These are phyloP conservation scores for Globisporangium spiculum DNA, from an alignment of 352 stramenopile species.

Conservation along the genomic window DNA sequence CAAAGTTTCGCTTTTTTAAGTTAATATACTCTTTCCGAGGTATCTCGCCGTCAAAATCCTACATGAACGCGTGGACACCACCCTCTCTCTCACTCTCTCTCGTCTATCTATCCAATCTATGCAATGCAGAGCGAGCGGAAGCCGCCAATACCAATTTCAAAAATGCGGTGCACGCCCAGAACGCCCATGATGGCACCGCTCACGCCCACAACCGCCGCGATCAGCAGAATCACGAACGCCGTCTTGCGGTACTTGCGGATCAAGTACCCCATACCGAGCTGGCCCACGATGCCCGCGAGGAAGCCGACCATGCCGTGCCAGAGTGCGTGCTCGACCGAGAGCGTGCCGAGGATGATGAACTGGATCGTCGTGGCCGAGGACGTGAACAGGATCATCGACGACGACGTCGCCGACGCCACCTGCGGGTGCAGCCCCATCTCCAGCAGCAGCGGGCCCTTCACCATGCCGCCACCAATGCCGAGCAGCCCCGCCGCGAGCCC, in stretches of 20 bases:
- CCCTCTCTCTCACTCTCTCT: no score
- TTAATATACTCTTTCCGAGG: not conserved
- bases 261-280: constrained; percentile 90
- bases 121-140: constrained; percentile 67
- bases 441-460: constrained; percentile 87
- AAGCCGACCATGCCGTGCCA: constrained; percentile 92
- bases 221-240: constrained; percentile 76
- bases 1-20: not conserved
- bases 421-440: constrained; percentile 88
- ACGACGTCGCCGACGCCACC: constrained; percentile 87
- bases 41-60: not conserved
- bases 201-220: constrained; percentile 67
- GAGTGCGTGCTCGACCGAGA: constrained; percentile 89
- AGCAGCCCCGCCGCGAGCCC: constrained; percentile 71
- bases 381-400: constrained; percentile 92
- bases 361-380: constrained; percentile 94
- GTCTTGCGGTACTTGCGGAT: constrained; percentile 90
- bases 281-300: constrained; percentile 86
- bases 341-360: constrained; percentile 93
- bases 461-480: constrained; percentile 90
- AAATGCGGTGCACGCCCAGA: constrained; percentile 52
- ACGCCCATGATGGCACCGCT: constrained; percentile 75
- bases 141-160: constrained; percentile 57
- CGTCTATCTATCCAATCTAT: not conserved
- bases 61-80: not conserved